These are phyloP conservation scores for Beauveria asiatica DNA, from an alignment of 2,329 filamentous ascomycete species.

Conservation along the genomic window DNA sequence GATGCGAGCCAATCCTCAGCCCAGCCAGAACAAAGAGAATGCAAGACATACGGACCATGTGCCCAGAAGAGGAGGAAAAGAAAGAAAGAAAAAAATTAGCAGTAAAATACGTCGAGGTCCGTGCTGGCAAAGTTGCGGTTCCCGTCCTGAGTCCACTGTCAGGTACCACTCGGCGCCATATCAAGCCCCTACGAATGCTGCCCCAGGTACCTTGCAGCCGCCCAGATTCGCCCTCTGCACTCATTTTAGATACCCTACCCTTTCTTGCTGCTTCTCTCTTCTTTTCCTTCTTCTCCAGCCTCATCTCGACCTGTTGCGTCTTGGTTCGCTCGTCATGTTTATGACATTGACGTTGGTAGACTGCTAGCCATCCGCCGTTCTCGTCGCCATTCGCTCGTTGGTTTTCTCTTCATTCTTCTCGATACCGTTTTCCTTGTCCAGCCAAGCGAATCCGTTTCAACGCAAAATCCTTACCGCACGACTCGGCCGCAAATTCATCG, in stretches of 20 bases:
- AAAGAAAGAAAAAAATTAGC: not conserved
- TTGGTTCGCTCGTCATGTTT: conserved; percentile 16
- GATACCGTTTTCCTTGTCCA: not conserved
- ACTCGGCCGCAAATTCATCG: not conserved
- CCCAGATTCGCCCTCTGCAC: not conserved
- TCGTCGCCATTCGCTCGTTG: conserved; percentile 11
- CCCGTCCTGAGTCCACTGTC: too few relatives aligned
- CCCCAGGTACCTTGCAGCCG: too few relatives aligned
- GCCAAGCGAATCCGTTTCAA: conserved; percentile 2
- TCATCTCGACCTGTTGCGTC: conserved; percentile 11
- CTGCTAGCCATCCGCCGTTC: not conserved
- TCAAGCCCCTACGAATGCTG: too few relatives aligned
- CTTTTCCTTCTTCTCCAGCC: conserved; percentile 10
- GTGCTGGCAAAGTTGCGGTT: too few relatives aligned
- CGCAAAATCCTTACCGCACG: not conserved
- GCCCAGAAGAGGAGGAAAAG: too few relatives aligned
- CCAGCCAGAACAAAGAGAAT: not conserved
- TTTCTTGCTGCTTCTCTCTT: not conserved
- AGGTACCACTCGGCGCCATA: too few relatives aligned
- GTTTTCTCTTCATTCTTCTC: conserved; percentile 1
- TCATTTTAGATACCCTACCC: not conserved
- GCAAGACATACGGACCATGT: not conserved
- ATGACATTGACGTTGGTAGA: conserved; percentile 17
- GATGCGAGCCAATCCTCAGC: not conserved
- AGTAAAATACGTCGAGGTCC: not conserved